These are phyloP conservation scores for Chrysoporthe cubensis DNA, from an alignment of 2,329 filamentous ascomycete species.

Conservation along the genomic window DNA sequence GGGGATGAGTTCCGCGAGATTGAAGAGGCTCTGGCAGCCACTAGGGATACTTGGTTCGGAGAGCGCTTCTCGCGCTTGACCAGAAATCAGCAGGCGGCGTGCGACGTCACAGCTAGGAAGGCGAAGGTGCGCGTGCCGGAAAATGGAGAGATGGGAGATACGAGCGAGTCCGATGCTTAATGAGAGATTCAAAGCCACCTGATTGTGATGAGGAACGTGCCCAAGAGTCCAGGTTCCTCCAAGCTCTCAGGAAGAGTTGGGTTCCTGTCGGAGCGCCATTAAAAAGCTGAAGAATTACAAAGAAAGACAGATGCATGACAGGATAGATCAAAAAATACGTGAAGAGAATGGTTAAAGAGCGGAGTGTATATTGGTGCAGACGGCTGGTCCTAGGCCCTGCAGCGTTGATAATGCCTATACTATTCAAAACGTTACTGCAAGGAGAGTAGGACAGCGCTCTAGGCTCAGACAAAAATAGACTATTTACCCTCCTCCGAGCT, in stretches of 20 bases:
- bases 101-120: conserved; percentile 14
- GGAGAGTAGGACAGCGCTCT: neutral
- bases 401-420: too few species aligned
- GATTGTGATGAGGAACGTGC: neutral
- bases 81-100: conserved; percentile 3
- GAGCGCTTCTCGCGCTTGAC: conserved; percentile 5
- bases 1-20: conserved; percentile 12
- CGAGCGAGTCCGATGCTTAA: conserved; percentile 4
- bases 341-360: too few species aligned
- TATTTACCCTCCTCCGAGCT: neutral
- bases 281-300: too few species aligned
- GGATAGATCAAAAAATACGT: too few species aligned
- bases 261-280: too few species aligned
- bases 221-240: too few species aligned
- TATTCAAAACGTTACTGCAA: too few species aligned
- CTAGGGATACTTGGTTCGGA: conserved; percentile 5
- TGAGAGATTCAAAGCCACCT: neutral
- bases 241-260: too few species aligned
- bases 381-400: too few species aligned
- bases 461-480: neutral
- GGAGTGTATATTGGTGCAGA: too few species aligned
- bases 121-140: conserved; percentile 2
- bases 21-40: conserved; percentile 2
- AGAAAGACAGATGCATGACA: too few species aligned
- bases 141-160: neutral